Evolutionary conservation across 164 flowering plant species (phyloP).

Genomic region (Nelumbo lutea): DNA sequence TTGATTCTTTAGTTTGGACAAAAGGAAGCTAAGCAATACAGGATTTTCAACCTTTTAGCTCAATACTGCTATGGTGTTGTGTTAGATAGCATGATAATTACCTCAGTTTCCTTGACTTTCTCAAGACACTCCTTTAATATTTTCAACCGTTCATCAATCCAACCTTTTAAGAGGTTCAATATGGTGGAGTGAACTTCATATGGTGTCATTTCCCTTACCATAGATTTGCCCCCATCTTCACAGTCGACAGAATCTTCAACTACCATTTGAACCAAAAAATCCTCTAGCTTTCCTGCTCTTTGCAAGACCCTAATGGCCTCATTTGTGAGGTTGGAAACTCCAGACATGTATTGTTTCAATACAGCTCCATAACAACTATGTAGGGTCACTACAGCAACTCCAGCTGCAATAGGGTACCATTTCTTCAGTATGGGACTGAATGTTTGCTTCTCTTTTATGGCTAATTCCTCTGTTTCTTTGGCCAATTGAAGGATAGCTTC

Average conservation of each 20-base stretch:
- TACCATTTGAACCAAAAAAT: slow-evolving; percentile 73
- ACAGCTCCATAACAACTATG: slow-evolving; percentile 77
- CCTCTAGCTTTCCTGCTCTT: slow-evolving; percentile 82
- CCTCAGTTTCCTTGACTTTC: slow-evolving; percentile 82
- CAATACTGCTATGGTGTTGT: background rate
- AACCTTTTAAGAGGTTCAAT: slow-evolving; percentile 40
- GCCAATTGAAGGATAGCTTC: slow-evolving; percentile 52
- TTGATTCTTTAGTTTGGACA: no score
- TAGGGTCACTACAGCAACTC: slow-evolving; percentile 74
- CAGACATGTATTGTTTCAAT: slow-evolving; percentile 59
- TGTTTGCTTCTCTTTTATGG: slow-evolving; percentile 60
- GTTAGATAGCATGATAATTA: slow-evolving; percentile 17
- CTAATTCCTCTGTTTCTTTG: slow-evolving; percentile 63
- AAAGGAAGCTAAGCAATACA: no score
- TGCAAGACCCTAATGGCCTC: slow-evolving; percentile 59
- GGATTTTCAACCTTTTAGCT: no score
- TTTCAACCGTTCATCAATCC: slow-evolving; percentile 63
- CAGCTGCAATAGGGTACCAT: slow-evolving; percentile 77
- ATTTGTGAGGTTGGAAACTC: slow-evolving; percentile 30
- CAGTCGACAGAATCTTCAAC: slow-evolving; percentile 76
- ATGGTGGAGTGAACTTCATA: slow-evolving; percentile 75
- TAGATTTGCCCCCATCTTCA: slow-evolving; percentile 77
- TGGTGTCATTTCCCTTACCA: slow-evolving; percentile 77
- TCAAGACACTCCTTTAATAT: slow-evolving; percentile 36
- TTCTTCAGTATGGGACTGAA: slow-evolving; percentile 67